Conservation (phyloP, 2,329 filamentous ascomycete genomes). For the Fusarium staphyleae region DNA sequence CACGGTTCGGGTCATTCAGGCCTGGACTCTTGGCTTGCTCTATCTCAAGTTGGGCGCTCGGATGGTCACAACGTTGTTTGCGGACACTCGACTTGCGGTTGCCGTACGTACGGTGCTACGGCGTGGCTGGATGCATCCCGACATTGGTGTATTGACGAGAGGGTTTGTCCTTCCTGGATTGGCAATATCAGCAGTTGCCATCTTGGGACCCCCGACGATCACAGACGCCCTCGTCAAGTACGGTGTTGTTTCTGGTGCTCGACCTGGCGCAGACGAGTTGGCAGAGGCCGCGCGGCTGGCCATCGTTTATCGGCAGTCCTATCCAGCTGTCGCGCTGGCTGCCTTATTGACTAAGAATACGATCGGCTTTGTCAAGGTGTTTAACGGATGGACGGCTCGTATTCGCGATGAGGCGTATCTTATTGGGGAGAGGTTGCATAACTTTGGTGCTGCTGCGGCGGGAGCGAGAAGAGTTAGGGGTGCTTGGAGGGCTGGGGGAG, state of each 20-base stretch:
- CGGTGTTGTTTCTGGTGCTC: conserved; percentile 26
- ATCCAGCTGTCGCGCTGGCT: conserved; percentile 68
- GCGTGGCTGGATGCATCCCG: conserved; percentile 79
- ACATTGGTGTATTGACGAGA: conserved; percentile 79
- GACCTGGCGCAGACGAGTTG: conserved; percentile 33
- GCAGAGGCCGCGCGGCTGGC: conserved; percentile 42
- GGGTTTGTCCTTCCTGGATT: conserved; percentile 83
- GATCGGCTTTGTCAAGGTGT: conserved; percentile 63
- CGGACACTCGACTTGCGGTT: conserved; percentile 73
- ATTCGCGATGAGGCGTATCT: conserved; percentile 96
- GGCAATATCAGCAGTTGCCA: conserved; percentile 65
- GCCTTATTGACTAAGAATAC: conserved; percentile 53
- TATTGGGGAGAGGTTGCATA: conserved; percentile 92
- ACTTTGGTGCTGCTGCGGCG: conserved; percentile 70
- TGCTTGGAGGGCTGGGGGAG: conserved; percentile 49
- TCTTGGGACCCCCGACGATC: conserved; percentile 69
- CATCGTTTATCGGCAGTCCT: conserved; percentile 66
- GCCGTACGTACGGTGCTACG: conserved; percentile 78
- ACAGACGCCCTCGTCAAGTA: conserved; percentile 51
- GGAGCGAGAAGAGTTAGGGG: conserved; percentile 46
- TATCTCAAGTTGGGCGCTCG: conserved; percentile 83
- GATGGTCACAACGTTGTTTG: conserved; percentile 71
- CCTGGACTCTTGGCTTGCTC: conserved; percentile 91
- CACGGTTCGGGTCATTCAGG: conserved; percentile 85
- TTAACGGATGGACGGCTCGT: conserved; percentile 78